Conservation (phyloP, 768 basidiomycete genomes). For the Tylopilus sp. region DNA sequence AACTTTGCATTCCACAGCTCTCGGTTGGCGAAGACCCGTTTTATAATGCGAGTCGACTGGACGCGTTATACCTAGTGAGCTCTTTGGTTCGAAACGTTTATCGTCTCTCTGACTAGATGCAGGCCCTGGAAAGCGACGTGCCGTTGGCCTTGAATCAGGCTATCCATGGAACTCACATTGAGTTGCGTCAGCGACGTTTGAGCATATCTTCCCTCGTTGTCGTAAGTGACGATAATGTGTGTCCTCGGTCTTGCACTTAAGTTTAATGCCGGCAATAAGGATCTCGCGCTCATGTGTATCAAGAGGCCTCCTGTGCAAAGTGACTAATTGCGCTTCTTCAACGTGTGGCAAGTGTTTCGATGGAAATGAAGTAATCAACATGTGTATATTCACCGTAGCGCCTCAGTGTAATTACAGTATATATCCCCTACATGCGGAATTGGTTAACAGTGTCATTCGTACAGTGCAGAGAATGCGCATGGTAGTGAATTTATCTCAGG, state of each 20-base stretch:
- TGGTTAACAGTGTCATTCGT: not conserved
- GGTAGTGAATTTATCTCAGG: too few species aligned
- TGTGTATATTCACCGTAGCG: not conserved
- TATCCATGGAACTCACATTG: slow-evolving; percentile 2
- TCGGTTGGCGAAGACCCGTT: not conserved
- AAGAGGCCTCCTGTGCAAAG: slow-evolving; percentile 3
- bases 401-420: slow-evolving; percentile 14
- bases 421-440: too few species aligned
- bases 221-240: slow-evolving; percentile 12
- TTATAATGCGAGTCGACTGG: not conserved
- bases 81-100: not conserved
- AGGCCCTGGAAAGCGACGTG: slow-evolving; percentile 9
- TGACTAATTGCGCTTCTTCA: not conserved
- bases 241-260: not conserved
- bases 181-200: slow-evolving; percentile 7
- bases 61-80: not conserved
- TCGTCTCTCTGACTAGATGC: not conserved
- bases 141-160: slow-evolving; percentile 1
- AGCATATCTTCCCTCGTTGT: slow-evolving; percentile 22
- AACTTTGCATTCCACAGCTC: slow-evolving; percentile 9
- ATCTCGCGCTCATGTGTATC: slow-evolving; percentile 18
- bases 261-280: slow-evolving; percentile 11
- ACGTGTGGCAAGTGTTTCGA: not conserved
- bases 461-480: not conserved
- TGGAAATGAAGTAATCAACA: not conserved